phyloP scores from a whole-genome alignment of 2,329 filamentous ascomycete species.

The Phaeophleospora eucalypticola region DNA sequence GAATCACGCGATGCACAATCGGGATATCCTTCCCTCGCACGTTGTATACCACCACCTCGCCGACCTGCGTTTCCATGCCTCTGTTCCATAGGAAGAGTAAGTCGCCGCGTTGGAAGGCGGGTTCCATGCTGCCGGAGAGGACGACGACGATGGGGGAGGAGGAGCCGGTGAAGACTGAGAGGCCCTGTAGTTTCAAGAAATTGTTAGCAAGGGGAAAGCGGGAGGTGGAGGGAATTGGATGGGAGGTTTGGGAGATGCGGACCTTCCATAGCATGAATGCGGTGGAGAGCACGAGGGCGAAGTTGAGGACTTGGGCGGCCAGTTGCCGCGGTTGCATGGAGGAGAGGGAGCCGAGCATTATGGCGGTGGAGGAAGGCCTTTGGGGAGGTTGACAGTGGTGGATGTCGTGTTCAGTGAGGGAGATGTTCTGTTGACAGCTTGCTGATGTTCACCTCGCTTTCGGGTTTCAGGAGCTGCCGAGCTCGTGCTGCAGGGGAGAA shows the following conservation, averaged over 20 bases:
- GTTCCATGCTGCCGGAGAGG: constrained; percentile 80
- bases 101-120: constrained; percentile 75
- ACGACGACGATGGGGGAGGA: constrained; percentile 71
- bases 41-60: constrained; percentile 76
- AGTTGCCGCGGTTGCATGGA: constrained; percentile 72
- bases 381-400: background rate
- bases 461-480: background rate
- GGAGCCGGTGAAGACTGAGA: constrained; percentile 69
- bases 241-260: too few relatives aligned
- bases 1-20: constrained; percentile 89
- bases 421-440: background rate
- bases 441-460: background rate
- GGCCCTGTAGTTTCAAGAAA: too few relatives aligned
- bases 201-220: too few relatives aligned
- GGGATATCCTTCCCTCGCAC: constrained; percentile 92
- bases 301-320: constrained; percentile 79
- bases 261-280: constrained; percentile 88
- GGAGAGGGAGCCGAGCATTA: constrained; percentile 65
- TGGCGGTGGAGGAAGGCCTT: constrained; percentile 20
- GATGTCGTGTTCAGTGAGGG: background rate
- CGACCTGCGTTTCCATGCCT: constrained; percentile 59
- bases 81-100: constrained; percentile 74
- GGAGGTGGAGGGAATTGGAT: background rate
- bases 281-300: constrained; percentile 81
- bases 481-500: too few relatives aligned